Conservation (phyloP, 768 basidiomycete genomes). For the Asterophora parasitica region DNA sequence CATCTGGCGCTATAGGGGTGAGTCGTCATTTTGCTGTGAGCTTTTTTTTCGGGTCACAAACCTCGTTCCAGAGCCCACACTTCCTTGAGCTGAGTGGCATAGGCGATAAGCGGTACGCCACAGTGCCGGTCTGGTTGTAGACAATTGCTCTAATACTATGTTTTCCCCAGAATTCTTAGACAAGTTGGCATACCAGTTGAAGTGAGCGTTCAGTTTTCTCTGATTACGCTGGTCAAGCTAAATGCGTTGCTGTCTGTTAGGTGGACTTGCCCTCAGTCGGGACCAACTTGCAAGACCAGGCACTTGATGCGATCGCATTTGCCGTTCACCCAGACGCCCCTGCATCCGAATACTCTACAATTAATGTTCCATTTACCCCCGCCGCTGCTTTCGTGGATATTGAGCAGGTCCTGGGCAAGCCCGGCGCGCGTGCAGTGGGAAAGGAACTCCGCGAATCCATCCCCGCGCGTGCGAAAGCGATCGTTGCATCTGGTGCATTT, state of each 20-base stretch:
- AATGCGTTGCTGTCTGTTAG: not conserved
- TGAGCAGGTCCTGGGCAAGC: conserved; percentile 8
- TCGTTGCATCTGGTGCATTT: conserved; percentile 14
- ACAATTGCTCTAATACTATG: not conserved
- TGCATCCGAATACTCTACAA: conserved; percentile 1
- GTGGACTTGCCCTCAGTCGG: conserved; percentile 14
- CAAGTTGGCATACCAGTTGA: conserved; percentile 6
- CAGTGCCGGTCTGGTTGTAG: not conserved
- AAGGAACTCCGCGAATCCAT: conserved; percentile 2
- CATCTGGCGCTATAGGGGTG: conserved; percentile 15
- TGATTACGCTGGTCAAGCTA: not conserved
- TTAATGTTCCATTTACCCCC: conserved; percentile 5
- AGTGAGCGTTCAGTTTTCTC: not conserved
- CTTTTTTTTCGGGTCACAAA: not conserved
- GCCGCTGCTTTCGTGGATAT: conserved; percentile 10
- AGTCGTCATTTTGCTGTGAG: not conserved
- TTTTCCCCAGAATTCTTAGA: conserved; percentile 6
- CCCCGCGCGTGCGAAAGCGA: conserved; percentile 4
- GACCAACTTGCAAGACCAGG: conserved; percentile 16
- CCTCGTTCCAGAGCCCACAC: conserved; percentile 6
- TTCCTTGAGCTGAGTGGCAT: conserved; percentile 14
- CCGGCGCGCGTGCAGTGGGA: not conserved
- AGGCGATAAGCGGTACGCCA: conserved; percentile 8
- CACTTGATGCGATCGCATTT: not conserved
- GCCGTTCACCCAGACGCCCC: not conserved